These are phyloP conservation scores for Litsea cubeba DNA, from an alignment of 164 flowering plant genomes.

Conservation along the genomic window DNA sequence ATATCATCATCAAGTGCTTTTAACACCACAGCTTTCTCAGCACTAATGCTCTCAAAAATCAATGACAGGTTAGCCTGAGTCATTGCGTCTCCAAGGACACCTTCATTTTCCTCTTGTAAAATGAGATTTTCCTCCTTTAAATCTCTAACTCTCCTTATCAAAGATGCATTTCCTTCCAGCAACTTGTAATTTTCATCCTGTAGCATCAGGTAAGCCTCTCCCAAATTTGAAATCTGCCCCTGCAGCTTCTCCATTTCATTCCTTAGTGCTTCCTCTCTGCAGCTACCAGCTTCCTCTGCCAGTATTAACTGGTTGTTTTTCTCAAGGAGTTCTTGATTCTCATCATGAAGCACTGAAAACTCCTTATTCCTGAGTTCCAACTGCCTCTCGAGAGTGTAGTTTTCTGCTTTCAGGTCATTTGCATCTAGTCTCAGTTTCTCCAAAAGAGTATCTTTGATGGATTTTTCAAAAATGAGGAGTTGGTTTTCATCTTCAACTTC, in stretches of 20 bases:
- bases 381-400: constrained; percentile 27
- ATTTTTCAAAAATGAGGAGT: constrained; percentile 56
- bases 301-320: constrained; percentile 31
- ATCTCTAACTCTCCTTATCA: constrained; percentile 33
- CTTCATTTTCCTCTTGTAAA: constrained; percentile 47
- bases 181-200: constrained; percentile 33
- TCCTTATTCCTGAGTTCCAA: constrained; percentile 24
- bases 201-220: constrained; percentile 22
- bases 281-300: constrained; percentile 25
- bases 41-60: constrained; percentile 37
- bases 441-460: constrained; percentile 52
- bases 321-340: constrained; percentile 45
- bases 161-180: constrained; percentile 36
- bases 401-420: constrained; percentile 34
- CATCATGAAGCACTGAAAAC: constrained; percentile 32
- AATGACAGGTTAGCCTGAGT: constrained; percentile 36
- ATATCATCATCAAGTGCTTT: constrained; percentile 34
- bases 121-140: constrained; percentile 37
- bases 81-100: constrained; percentile 36
- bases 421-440: constrained; percentile 41
- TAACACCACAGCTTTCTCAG: constrained; percentile 45
- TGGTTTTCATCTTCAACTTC: constrained; percentile 52
- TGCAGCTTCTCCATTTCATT: constrained; percentile 29
- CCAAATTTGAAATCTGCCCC: constrained; percentile 26
- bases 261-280: constrained; percentile 23